Evolutionary conservation across 225 moss, liverwort and hornwort species (phyloP).

Genomic region (Pseudisothecium myosuroides): DNA sequence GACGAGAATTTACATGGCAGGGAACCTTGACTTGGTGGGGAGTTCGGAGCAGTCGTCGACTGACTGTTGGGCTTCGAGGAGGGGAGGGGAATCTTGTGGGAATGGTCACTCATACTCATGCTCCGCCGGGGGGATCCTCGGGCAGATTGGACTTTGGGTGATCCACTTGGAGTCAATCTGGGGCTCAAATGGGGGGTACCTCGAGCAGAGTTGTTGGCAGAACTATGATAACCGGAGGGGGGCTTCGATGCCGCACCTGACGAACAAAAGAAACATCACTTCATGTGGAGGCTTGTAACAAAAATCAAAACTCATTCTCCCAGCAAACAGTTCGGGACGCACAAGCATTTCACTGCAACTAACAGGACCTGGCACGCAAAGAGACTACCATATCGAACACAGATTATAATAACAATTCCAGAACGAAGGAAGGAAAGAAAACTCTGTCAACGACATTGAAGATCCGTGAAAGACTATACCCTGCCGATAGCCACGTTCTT

Average conservation of each 20-base stretch:
- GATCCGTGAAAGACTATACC: not conserved
- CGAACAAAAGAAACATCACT: not conserved
- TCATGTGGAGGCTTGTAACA: not conserved
- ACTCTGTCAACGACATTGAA: not conserved
- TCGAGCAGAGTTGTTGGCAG: conserved; percentile 17
- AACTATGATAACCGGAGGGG: conserved; percentile 9
- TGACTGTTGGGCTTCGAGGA: conserved; percentile 39
- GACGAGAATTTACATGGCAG: conserved; percentile 17
- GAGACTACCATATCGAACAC: not conserved
- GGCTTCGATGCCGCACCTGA: conserved; percentile 14
- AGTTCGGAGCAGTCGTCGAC: conserved; percentile 87
- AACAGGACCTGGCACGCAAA: not conserved
- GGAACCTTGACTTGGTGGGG: conserved; percentile 67
- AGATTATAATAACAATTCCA: not conserved
- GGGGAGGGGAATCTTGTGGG: conserved; percentile 40
- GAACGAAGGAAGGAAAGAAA: not conserved
- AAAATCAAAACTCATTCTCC: not conserved
- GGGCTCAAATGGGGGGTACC: conserved; percentile 34
- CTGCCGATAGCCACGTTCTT: conserved; percentile 16
- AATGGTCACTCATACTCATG: conserved; percentile 29
- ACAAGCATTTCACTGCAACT: not conserved
- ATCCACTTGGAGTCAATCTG: conserved; percentile 50
- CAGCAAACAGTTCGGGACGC: not conserved
- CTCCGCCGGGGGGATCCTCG: conserved; percentile 64
- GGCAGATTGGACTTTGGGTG: conserved; percentile 37